These are phyloP conservation scores for Actinidia chinensis DNA, from an alignment of 179 eudicot genomes.

Conservation along the genomic window DNA sequence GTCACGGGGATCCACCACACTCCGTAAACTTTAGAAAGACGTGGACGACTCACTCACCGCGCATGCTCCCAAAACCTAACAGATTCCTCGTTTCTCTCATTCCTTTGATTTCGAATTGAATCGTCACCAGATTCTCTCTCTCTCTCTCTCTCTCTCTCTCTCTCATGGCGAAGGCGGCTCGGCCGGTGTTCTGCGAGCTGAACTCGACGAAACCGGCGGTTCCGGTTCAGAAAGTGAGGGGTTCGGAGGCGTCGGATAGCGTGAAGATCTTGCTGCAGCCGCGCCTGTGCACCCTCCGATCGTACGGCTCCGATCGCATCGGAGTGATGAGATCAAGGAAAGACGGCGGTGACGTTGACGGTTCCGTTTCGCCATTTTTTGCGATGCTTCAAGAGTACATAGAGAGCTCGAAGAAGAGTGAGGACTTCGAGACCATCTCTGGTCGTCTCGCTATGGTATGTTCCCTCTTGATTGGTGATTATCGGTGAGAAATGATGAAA, in stretches of 20 bases:
- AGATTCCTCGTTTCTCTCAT: not conserved
- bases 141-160: conserved; percentile 1
- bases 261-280: conserved; percentile 77
- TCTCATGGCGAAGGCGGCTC: conserved; percentile 39
- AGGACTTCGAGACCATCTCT: conserved; percentile 83
- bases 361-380: conserved; percentile 54
- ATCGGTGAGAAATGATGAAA: no score
- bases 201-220: conserved; percentile 36
- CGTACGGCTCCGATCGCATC: conserved; percentile 61
- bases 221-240: conserved; percentile 28
- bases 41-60: conserved; percentile 15
- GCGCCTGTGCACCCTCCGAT: conserved; percentile 72
- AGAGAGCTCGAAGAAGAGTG: conserved; percentile 81
- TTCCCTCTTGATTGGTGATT: not conserved
- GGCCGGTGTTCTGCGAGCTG: conserved; percentile 51
- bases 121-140: not conserved
- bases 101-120: not conserved
- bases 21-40: not conserved
- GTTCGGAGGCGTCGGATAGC: conserved; percentile 33
- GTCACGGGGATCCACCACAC: not conserved
- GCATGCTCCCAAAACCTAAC: not conserved
- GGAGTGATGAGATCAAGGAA: conserved; percentile 47
- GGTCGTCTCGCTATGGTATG: conserved; percentile 94
- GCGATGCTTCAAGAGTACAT: conserved; percentile 75
- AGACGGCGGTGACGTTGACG: conserved; percentile 19